A percentile compares a stretch with the other conserved stretches of the same genome.
phyloP scores from a whole-genome alignment of 345 rosid genomes.

The Rubroshorea leprosula region DNA sequence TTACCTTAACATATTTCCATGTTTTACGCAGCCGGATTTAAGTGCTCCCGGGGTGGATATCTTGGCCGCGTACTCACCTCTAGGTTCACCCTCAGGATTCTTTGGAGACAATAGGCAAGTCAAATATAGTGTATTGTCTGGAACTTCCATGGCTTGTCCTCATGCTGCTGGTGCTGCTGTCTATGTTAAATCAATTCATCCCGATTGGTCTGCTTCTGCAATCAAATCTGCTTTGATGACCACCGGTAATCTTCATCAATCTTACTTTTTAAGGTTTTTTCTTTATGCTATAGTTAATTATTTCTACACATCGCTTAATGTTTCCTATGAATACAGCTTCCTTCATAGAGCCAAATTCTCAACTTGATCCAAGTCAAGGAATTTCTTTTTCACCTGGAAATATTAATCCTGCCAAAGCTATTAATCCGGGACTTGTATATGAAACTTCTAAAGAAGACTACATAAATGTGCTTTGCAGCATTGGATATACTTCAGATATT shows the following conservation, averaged over 20 bases:
- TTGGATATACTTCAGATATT: constrained; percentile 22
- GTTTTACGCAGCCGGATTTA: constrained; percentile 30
- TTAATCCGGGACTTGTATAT: constrained; percentile 36
- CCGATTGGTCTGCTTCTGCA: constrained; percentile 57
- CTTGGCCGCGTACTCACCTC: constrained; percentile 27
- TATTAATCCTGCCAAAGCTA: constrained; percentile 43
- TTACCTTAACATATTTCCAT: background rate
- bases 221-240: constrained; percentile 64
- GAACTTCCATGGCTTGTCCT: constrained; percentile 92
- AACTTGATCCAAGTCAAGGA: constrained; percentile 22
- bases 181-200: constrained; percentile 53
- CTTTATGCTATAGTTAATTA: too few species aligned
- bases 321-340: constrained; percentile 24
- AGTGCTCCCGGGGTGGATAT: constrained; percentile 32
- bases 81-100: constrained; percentile 7
- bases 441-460: constrained; percentile 31
- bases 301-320: background rate
- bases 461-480: constrained; percentile 34
- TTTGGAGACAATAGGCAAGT: constrained; percentile 35
- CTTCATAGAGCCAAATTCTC: constrained; percentile 29
- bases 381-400: constrained; percentile 52
- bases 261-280: background rate
- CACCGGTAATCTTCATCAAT: constrained; percentile 31
- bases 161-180: constrained; percentile 69
- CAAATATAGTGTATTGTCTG: constrained; percentile 52